Base-by-base conservation (phyloP, 306 rosid genomes). In the Lablab purpureus region DNA sequence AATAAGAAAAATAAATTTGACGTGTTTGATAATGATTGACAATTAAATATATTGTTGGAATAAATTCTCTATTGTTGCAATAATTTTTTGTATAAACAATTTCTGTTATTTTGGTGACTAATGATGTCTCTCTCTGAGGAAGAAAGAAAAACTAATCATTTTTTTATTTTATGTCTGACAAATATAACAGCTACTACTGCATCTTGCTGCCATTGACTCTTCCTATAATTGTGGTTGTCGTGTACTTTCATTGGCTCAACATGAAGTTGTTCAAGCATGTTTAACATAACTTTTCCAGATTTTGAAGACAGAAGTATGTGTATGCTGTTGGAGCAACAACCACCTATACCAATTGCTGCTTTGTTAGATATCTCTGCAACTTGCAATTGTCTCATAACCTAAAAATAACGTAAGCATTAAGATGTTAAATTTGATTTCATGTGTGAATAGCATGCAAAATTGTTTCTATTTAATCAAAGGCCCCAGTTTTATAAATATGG, bases 261-360 rank as follows among this genome's bases (percentile, higher is more conserved):
- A 90, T 94, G 97, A 94, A 94, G 80, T 43, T 94, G 85, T 94
- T 94, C 87, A 92, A 94, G 75, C 94, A 94, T 67, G 97, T 97
- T 23, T 94, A 83, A 85, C 66, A 59, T 32, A 18, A 50, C 37
- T 41, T 36, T 56, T 11, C 36, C 77, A 62, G 11, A 18, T 80
- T n/a, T n/a, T 56, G 70, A 77, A 17, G 22, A 41, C 59, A 41
- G 46, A 72, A 34, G 17, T n/a, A 36, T 22, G 2, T 60, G 37
- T 22, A 37, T 40, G 59, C 43, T 19, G 19, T 13, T 11, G 18
- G 76, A 84, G 47, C 73, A 60, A 71, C 67, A 10, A 14, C 13
- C 15, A 18, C 55, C 55, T 6, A 17, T 46, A 51, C 10, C 58
- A 43, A 56, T 41, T 76, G 55, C 18, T 23, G 32, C 36, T 7